Evolutionary conservation across 73 alveolate species (phyloP).

Genomic region (Tetrahymena elliotti): DNA sequence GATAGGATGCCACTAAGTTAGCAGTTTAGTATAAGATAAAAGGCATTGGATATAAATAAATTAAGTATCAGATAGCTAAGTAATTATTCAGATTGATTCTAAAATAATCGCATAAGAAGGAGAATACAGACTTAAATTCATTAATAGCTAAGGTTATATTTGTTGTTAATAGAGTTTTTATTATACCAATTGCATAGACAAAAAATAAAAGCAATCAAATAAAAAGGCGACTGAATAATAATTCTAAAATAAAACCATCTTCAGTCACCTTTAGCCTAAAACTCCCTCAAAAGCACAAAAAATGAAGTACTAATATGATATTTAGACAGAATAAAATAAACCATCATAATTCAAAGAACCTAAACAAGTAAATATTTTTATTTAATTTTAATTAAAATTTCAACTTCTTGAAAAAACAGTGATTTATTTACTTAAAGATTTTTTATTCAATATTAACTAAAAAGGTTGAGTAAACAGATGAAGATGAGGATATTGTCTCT

Average conservation of each 20-base stretch:
- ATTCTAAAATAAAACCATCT: background rate
- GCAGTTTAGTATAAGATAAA: background rate
- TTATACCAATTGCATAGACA: background rate
- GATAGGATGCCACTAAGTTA: background rate
- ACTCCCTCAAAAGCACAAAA: background rate
- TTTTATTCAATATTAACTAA: too few species aligned
- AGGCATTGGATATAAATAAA: background rate
- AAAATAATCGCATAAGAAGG: background rate
- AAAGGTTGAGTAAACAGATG: too few species aligned
- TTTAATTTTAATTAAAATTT: too few species aligned
- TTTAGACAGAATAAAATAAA: background rate
- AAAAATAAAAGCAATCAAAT: background rate
- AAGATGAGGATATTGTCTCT: too few species aligned
- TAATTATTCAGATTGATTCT: background rate
- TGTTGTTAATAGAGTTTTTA: background rate
- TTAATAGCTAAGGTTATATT: background rate
- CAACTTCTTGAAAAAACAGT: too few species aligned
- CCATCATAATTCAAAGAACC: background rate
- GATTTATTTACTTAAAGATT: too few species aligned
- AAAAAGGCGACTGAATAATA: background rate
- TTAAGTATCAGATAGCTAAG: background rate
- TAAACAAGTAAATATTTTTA: background rate
- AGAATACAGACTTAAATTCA: background rate
- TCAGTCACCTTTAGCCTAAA: too few species aligned
- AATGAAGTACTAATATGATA: background rate